These are phyloP conservation scores for Pseudomonodictys pantanalensis DNA, from an alignment of 495 filamentous ascomycete genomes.

Conservation along the genomic window DNA sequence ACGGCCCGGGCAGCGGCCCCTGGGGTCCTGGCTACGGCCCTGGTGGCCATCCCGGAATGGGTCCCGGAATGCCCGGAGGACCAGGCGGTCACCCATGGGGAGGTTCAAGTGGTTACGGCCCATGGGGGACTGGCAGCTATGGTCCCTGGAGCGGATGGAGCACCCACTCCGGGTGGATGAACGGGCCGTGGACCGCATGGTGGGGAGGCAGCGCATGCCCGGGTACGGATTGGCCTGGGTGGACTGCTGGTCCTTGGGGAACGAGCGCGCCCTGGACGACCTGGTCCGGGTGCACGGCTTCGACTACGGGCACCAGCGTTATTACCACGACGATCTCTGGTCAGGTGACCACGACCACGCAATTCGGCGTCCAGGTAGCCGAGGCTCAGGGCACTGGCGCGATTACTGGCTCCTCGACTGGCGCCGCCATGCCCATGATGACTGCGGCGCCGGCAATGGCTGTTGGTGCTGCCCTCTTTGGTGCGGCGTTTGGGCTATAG, in stretches of 20 bases:
- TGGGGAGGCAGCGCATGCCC: constrained; percentile 37
- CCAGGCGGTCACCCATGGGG: constrained; percentile 7
- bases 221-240: constrained; percentile 35
- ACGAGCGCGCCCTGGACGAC: constrained; percentile 39
- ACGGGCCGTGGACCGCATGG: constrained; percentile 39
- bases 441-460: constrained; percentile 16
- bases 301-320: constrained; percentile 34
- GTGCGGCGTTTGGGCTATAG: constrained; percentile 20
- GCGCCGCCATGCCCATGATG: neutral
- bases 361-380: constrained; percentile 37
- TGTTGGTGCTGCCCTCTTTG: constrained; percentile 17
- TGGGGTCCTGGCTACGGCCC: constrained; percentile 2
- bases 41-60: constrained; percentile 1
- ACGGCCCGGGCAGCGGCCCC: constrained; percentile 20
- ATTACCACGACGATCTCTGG: constrained; percentile 35
- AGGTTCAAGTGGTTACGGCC: constrained; percentile 6
- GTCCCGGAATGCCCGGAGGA: neutral
- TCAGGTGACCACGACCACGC: constrained; percentile 18
- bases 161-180: constrained; percentile 25
- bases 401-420: neutral
- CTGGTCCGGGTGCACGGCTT: constrained; percentile 36
- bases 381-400: constrained; percentile 8
- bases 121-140: constrained; percentile 24
- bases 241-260: constrained; percentile 37
- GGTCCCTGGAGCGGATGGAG: constrained; percentile 30